Base-by-base conservation (phyloP, 768 basidiomycete genomes). In the Termitomyces sp. region DNA sequence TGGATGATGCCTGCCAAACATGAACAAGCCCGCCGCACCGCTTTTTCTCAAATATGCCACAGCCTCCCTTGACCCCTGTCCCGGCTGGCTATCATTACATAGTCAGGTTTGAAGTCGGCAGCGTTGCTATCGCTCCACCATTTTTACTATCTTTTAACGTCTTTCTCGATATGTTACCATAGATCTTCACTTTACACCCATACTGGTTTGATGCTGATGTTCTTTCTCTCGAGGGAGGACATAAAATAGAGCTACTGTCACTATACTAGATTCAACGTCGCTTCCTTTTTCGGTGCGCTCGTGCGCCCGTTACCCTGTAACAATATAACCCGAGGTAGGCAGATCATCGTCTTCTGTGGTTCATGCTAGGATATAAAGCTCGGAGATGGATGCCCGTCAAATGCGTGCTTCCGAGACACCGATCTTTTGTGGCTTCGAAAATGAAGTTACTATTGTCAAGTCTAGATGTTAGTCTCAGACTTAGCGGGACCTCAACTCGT, bases 1-100 rank as follows among this genome's bases (percentile, higher is more conserved):
- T 67, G 64, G 54, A 51, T 46, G 55, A 48, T 49, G 54, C 55
- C 49, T 43, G 60, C 50, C 69, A 72, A 72, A 65, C 66, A 70
- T 5, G 47, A 23, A 56, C 70, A 73, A 72, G 71, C 59, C 67
- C 43, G 53, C 30, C 52, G 55, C 58, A 63, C 56, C 46, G 58
- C 61, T 57, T 62, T 55, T 42, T 55, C 49, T 35, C 46, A 59
- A 62, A 59, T 58, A 44, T 59, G 39, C 32, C 43, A 53, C 58
- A 59, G 56, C 61, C 53, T 55, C 46, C 61, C 53, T 55, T 41
- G 23, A 14, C 47, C 28, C 47, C 47, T 49, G 21, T 37, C 48
- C 9, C 5, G n/a, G 5, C 37, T n/a, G 23, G 50, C 28, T 16
- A 12, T n/a, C n/a, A 12, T 34, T 2, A 2, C 11, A 34, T 21